A percentile compares a stretch with the other conserved stretches of the same genome.
These are phyloP conservation scores for Prunus mira DNA, from an alignment of 306 rosid species.

Conservation along the genomic window DNA sequence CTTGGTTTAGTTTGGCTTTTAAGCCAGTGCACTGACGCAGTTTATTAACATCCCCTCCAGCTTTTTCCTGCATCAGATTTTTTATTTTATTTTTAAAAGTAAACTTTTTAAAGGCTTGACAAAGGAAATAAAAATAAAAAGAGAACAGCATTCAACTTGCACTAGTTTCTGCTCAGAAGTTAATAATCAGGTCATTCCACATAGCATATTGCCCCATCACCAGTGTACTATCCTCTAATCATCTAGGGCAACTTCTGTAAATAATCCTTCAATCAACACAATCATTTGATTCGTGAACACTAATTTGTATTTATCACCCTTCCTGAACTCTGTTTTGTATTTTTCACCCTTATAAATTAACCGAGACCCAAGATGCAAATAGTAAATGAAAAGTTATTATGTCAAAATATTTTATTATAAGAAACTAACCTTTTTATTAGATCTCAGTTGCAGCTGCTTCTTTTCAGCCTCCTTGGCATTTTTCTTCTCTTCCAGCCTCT, in stretches of 20 bases:
- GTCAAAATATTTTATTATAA: neutral
- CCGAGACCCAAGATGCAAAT: neutral
- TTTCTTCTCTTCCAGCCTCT: conserved; percentile 57
- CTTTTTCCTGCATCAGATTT: conserved; percentile 43
- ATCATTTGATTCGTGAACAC: no score
- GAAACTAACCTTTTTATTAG: conserved; percentile 47
- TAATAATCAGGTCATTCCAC: neutral
- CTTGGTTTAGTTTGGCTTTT: conserved; percentile 43
- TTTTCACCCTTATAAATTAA: neutral
- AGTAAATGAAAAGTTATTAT: neutral
- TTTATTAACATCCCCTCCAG: conserved; percentile 37
- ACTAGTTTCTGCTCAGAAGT: neutral
- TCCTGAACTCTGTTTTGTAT: neutral
- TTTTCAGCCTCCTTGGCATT: conserved; percentile 49
- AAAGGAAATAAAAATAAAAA: neutral
- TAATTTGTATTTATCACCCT: neutral
- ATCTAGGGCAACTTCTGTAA: no score
- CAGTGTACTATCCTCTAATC: neutral
- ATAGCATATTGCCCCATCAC: neutral
- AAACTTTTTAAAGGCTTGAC: neutral
- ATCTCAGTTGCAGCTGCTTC: conserved; percentile 43
- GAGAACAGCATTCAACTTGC: neutral
- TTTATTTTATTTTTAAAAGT: neutral
- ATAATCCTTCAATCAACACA: neutral
- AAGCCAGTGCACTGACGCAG: conserved; percentile 33